Evolutionary conservation across 257 asterid genomes (phyloP), one percentile per base, ranked within the genome.

Genomic region (Capsicum chinense): DNA sequence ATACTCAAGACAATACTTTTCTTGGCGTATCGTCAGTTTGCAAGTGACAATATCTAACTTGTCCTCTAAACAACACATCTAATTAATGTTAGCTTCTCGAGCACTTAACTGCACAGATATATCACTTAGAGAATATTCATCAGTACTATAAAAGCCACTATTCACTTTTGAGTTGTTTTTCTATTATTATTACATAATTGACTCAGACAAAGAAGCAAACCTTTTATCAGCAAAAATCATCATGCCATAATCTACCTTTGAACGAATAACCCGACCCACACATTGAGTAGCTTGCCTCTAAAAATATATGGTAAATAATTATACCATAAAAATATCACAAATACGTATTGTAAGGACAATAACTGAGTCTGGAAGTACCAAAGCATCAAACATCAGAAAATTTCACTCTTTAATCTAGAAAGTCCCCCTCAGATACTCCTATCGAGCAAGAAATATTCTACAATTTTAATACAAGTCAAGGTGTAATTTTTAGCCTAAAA

Each of bases 231-330:
- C 99, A 89, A 96, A 96, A 66, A 93, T 93, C 99, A 96, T 96
- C 99, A 96, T 96, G 86, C 99, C 99, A 85, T 96, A 96, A 91
- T 96, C 99, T 82, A 98, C 98, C 89, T 96, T 96, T 9, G 99
- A 96, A 84, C 99, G 94, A 85, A 96, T 96, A 85, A 96, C 97
- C 86, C 99, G 97, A 52, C 99, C 99, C 57, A 96, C 99, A 78
- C 99, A 96, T 87, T 97, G 98, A 80, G 99, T 98, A 90, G 98
- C 98, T 94, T 94, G 99, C 83, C 99, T 94, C 99, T 96, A 92
- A 35, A 68, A 33, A 85, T 63, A 76, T 2, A 83, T 15, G 52
- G 80, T 68, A 52, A 10, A n/a, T 67, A 48, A 70, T 60, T 54
- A 79, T 39, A 79, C 56, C 59, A 35, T 16, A 21, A 26, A 79